Conservation (phyloP, 352 stramenopile species). For the Phytopythium cucurbitacearum region DNA sequence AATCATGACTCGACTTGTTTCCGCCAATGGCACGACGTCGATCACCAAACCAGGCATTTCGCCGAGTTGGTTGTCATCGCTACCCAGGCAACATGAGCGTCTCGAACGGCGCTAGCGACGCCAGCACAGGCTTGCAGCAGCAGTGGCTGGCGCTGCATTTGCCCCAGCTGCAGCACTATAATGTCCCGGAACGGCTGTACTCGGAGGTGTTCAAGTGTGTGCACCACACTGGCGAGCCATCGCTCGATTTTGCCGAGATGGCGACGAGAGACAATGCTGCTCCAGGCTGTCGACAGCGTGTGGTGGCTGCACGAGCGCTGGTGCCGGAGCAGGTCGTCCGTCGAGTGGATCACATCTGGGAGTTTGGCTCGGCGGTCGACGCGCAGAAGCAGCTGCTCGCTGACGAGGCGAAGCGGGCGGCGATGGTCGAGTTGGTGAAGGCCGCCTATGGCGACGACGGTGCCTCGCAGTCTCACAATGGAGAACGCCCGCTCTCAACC, state of each 20-base stretch:
- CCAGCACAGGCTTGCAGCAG: not conserved
- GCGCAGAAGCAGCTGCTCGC: constrained; percentile 27
- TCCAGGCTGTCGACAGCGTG: constrained; percentile 17
- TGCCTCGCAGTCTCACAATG: not conserved
- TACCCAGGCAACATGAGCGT: too few species aligned
- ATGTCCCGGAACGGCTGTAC: constrained; percentile 25
- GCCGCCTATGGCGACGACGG: constrained; percentile 1
- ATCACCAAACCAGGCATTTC: too few species aligned
- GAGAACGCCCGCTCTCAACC: constrained; percentile 1
- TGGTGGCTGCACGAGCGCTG: constrained; percentile 15
- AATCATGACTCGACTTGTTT: not conserved
- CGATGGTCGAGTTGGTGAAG: constrained; percentile 1
- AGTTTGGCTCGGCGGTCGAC: constrained; percentile 33
- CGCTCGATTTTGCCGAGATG: constrained; percentile 17
- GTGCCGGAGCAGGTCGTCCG: constrained; percentile 14
- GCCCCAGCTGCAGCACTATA: constrained; percentile 37
- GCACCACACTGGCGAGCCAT: constrained; percentile 11
- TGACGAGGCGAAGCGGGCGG: not conserved
- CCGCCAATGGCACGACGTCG: not conserved
- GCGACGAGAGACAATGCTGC: constrained; percentile 1
- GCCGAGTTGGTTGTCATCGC: too few species aligned
- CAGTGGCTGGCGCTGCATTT: constrained; percentile 33
- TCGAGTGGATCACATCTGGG: constrained; percentile 26
- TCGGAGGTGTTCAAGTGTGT: constrained; percentile 29
- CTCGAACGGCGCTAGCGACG: too few species aligned